These are phyloP conservation scores for Azolla pinnata DNA, from an alignment of 75 land plant species.

Conservation along the genomic window DNA sequence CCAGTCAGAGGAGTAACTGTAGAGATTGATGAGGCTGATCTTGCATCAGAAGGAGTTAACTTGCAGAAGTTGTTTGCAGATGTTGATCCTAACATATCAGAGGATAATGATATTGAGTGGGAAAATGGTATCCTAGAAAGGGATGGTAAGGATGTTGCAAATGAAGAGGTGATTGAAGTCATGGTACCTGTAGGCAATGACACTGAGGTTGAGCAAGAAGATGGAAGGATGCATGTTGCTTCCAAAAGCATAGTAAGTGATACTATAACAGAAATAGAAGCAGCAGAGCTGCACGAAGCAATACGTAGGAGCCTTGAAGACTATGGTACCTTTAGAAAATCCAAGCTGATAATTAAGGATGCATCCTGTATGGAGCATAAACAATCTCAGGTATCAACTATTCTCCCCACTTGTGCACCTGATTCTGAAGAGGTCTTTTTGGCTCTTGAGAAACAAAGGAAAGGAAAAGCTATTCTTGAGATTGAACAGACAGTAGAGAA, in stretches of 20 bases:
- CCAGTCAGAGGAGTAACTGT: not conserved
- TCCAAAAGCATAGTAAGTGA: slow-evolving; percentile 33
- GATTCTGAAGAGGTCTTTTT: slow-evolving; percentile 19
- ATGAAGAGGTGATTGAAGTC: slow-evolving; percentile 60
- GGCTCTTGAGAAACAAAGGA: slow-evolving; percentile 20
- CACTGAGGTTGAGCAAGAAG: slow-evolving; percentile 2
- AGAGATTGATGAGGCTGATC: slow-evolving; percentile 6
- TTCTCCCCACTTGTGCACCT: not conserved
- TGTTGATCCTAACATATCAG: slow-evolving; percentile 21
- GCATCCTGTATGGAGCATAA: not conserved
- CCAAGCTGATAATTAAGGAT: not conserved
- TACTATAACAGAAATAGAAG: slow-evolving; percentile 11
- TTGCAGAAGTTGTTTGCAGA: slow-evolving; percentile 24
- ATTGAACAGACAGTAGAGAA: not conserved
- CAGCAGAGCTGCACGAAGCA: slow-evolving; percentile 82
- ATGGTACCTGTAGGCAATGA: slow-evolving; percentile 13
- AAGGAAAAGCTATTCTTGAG: slow-evolving; percentile 16
- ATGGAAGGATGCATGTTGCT: slow-evolving; percentile 1
- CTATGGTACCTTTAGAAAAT: slow-evolving; percentile 1
- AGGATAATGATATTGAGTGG: slow-evolving; percentile 58
- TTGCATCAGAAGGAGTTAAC: not conserved
- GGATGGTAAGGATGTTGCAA: not conserved
- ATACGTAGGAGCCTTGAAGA: slow-evolving; percentile 75
- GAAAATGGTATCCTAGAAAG: slow-evolving; percentile 22
- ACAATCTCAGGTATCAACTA: not conserved